Conservation (phyloP, 495 filamentous ascomycete species). For the Podospora australis region DNA sequence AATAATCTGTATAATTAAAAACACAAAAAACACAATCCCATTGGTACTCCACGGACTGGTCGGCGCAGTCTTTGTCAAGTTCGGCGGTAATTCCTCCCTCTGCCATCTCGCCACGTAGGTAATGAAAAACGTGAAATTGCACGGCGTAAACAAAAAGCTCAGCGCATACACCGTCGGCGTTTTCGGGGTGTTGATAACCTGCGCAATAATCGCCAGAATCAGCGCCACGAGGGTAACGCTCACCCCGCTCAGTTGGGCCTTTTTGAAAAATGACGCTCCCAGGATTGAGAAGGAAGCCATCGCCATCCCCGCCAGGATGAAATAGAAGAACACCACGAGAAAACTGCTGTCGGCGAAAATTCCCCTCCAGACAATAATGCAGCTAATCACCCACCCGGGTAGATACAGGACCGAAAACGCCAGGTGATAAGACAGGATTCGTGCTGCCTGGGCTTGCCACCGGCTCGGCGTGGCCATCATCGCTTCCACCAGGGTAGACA, state of each 20-base stretch:
- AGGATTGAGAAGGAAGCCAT: conserved; percentile 64
- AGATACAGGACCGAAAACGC: conserved; percentile 63
- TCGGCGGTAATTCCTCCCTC: conserved; percentile 44
- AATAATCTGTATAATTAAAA: conserved; percentile 66
- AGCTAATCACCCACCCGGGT: conserved; percentile 64
- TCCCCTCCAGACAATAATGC: conserved; percentile 51
- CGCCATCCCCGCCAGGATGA: conserved; percentile 57
- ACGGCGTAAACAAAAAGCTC: conserved; percentile 66
- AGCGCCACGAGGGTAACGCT: conserved; percentile 57
- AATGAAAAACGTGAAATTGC: conserved; percentile 70
- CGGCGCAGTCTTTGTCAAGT: conserved; percentile 51
- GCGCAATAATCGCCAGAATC: conserved; percentile 61
- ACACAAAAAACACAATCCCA: conserved; percentile 60
- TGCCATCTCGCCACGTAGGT: conserved; percentile 64
- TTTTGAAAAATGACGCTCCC: conserved; percentile 66
- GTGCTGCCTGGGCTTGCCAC: conserved; percentile 63
- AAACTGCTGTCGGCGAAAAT: conserved; percentile 57
- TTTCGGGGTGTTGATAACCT: conserved; percentile 50
- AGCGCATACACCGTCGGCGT: conserved; percentile 56
- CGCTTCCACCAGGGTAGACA: conserved; percentile 72
- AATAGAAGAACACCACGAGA: conserved; percentile 55
- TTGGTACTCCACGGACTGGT: conserved; percentile 56
- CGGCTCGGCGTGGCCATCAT: conserved; percentile 64
- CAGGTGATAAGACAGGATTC: conserved; percentile 60
- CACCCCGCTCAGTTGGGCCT: conserved; percentile 70